phyloP scores from a whole-genome alignment of 2,329 filamentous ascomycete genomes.

The Colletotrichum sp. region DNA sequence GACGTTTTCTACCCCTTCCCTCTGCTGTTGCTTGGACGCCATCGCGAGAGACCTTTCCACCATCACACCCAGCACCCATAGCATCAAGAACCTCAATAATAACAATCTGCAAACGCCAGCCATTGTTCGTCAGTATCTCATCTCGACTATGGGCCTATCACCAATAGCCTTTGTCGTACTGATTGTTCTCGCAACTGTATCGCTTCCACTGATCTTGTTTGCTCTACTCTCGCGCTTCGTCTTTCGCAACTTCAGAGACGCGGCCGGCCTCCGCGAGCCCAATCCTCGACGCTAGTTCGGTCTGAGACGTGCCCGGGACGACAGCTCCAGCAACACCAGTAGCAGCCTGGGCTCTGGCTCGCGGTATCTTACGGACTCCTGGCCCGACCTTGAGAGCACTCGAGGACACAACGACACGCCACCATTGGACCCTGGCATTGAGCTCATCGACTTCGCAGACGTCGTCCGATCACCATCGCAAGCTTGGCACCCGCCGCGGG shows the following conservation, averaged over 20 bases:
- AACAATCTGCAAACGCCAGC: slow-evolving; percentile 1
- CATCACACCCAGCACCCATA: not conserved
- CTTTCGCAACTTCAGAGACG: slow-evolving; percentile 13
- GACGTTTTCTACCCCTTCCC: not conserved
- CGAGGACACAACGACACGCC: not conserved
- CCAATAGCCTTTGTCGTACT: not conserved
- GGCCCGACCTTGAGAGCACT: slow-evolving; percentile 36
- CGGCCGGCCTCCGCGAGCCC: slow-evolving; percentile 4
- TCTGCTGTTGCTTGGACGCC: not conserved
- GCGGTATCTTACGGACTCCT: slow-evolving; percentile 29
- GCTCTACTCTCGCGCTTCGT: slow-evolving; percentile 6
- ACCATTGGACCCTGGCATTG: not conserved
- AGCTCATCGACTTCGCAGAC: not conserved
- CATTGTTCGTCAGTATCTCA: not conserved
- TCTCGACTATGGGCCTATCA: slow-evolving; percentile 9
- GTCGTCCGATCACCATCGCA: not conserved
- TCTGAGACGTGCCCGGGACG: not conserved
- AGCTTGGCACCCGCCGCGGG: slow-evolving; percentile 38
- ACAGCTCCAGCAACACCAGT: not conserved
- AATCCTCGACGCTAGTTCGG: slow-evolving; percentile 6
- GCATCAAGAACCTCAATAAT: not conserved
- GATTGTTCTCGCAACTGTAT: slow-evolving; percentile 6
- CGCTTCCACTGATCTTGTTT: not conserved
- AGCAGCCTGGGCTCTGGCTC: not conserved
- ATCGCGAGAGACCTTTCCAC: not conserved